Conservation (phyloP, 164 flowering plant species). For the Malania oleifera region DNA sequence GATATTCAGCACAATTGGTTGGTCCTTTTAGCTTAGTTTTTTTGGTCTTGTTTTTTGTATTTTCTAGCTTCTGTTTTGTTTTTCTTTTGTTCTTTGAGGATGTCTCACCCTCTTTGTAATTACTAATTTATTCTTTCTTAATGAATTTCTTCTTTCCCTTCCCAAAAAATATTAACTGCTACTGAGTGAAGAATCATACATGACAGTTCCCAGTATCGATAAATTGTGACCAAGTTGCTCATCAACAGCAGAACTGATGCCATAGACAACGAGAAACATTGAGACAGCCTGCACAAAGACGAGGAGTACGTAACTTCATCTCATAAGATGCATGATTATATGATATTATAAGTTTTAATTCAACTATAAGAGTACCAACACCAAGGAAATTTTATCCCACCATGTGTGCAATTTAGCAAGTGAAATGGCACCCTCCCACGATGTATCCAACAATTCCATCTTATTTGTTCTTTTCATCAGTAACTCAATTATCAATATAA, state of each 20-base stretch:
- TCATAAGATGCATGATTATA: constrained; percentile 2
- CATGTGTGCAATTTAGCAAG: too few relatives aligned
- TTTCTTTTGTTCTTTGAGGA: too few relatives aligned
- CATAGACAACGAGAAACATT: constrained; percentile 57
- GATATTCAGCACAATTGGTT: too few relatives aligned
- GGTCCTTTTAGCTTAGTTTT: too few relatives aligned
- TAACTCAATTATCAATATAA: neutral
- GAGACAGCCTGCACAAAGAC: constrained; percentile 55
- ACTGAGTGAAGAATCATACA: constrained; percentile 34
- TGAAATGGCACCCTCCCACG: neutral
- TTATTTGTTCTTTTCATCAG: too few relatives aligned
- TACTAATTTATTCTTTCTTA: too few relatives aligned
- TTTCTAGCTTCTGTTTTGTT: too few relatives aligned
- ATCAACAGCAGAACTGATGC: constrained; percentile 45
- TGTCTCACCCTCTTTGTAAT: too few relatives aligned
- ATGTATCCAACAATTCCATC: neutral
- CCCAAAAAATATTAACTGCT: neutral
- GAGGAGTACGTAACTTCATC: neutral
- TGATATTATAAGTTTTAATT: neutral
- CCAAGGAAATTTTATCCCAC: too few relatives aligned
- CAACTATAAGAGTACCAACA: neutral
- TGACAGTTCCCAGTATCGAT: constrained; percentile 60
- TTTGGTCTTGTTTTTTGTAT: too few relatives aligned
- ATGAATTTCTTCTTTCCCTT: too few relatives aligned
- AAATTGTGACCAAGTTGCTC: constrained; percentile 48